phyloP scores from a whole-genome alignment of 2,329 filamentous ascomycete genomes.

The Colletotrichum navitas region DNA sequence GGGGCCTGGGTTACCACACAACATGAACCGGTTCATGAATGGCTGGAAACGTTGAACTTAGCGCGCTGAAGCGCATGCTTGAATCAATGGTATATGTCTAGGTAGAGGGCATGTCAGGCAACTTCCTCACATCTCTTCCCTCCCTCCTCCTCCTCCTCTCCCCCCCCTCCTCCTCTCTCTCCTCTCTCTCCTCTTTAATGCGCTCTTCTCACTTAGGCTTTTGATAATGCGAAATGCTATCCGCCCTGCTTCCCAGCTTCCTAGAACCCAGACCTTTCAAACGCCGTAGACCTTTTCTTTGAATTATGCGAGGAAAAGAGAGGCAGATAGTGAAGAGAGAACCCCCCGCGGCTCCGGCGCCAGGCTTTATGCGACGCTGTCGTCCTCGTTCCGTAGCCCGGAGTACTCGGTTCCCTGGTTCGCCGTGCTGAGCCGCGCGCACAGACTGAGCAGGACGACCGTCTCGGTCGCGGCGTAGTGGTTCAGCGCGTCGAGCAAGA shows the following conservation, averaged over 20 bases:
- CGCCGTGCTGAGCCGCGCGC: conserved; percentile 83
- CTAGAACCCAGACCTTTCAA: conserved; percentile 2
- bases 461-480: conserved; percentile 98
- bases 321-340: not conserved
- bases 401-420: conserved; percentile 80
- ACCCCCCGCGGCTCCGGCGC: not conserved
- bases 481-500: conserved; percentile 93
- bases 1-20: not conserved
- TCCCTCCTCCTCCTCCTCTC: too few species aligned
- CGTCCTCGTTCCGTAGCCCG: conserved; percentile 70
- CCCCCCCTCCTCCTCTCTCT: not conserved
- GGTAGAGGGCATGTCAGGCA: conserved; percentile 14
- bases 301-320: conserved; percentile 4
- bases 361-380: conserved; percentile 46
- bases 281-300: conserved; percentile 25
- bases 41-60: not conserved
- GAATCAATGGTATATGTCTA: conserved; percentile 40
- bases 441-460: conserved; percentile 90
- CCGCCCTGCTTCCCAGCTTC: not conserved
- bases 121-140: not conserved
- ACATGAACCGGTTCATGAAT: not conserved
- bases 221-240: conserved; percentile 11
- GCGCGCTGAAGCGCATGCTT: conserved; percentile 23
- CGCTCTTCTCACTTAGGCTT: not conserved
- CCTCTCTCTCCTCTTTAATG: not conserved